Evolutionary conservation across 164 flowering plant genomes (phyloP), one percentile per base, ranked within the genome.

Genomic region (Umbilicus rupestris): DNA sequence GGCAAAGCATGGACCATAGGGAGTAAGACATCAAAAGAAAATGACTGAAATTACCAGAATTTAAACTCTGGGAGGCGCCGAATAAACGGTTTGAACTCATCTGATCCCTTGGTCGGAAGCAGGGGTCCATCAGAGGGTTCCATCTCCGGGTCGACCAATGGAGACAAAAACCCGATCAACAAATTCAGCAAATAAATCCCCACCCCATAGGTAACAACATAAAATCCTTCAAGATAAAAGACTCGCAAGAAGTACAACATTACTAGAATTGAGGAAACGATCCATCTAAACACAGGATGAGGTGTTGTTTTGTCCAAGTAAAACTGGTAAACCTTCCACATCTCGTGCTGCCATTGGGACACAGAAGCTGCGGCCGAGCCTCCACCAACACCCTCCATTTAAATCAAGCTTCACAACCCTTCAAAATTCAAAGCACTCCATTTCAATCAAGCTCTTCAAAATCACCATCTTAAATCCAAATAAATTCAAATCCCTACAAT

Each of bases 351-450:
- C 85, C 85, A 76, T 72, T 88, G 80, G 45, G 72, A 68, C 52
- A 85, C 66, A 24, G 92, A 82, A n/a, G 85, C 70, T 60, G 78
- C 77, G 0, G 78, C 77, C 8, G 87, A 71, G 49, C 75, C 80
- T 33, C 79, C 87, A 50, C 85, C 88, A 64, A 70, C 42, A 67
- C 87, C 85, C 70, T 87, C 96, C 92, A 89, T 89, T 42, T 37
- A 69, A 49, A 62, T 66, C 45, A 64, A 71, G 66, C 63, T 73
- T 76, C 74, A 73, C 65, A 73, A 50, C 50, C 70, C 70, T 65
- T 22, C 24, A 44, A 64, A 20, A 14, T 22, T 7, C 42, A 15
- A 3, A 19, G 26, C 44, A 47, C n/a, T 2, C 7, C 8, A 22
- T 7, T 39, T 67, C 50, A 41, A n/a, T 15, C n/a, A 35, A 19